Percentiles rank a stretch among this genome's conserved stretches.
phyloP scores from a whole-genome alignment of 2,329 filamentous ascomycete genomes.

The Verticillium zaregamsianum region DNA sequence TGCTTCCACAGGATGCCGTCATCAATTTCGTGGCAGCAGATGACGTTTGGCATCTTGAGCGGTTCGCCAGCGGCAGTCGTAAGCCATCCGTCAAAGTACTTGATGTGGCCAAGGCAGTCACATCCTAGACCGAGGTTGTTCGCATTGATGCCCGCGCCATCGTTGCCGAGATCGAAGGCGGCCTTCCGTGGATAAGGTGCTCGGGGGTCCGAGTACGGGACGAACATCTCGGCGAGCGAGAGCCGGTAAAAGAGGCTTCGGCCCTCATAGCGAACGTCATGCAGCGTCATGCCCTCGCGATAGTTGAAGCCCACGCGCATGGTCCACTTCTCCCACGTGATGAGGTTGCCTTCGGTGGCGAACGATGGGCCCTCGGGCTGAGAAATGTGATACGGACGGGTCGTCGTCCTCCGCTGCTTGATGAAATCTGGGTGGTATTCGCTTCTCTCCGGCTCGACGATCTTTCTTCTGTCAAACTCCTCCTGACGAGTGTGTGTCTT shows the following conservation, averaged over 20 bases:
- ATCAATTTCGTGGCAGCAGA: slow-evolving; percentile 37
- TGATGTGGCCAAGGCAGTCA: slow-evolving; percentile 63
- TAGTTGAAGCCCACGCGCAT: slow-evolving; percentile 67
- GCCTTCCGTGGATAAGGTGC: slow-evolving; percentile 62
- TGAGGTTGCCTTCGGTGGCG: slow-evolving; percentile 36
- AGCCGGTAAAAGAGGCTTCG: slow-evolving; percentile 65
- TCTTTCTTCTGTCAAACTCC: slow-evolving; percentile 35
- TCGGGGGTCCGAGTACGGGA: slow-evolving; percentile 63
- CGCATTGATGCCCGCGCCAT: slow-evolving; percentile 58
- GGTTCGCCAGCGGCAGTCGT: slow-evolving; percentile 25
- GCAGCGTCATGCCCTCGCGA: slow-evolving; percentile 64
- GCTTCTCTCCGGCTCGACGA: slow-evolving; percentile 25
- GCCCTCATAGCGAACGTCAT: slow-evolving; percentile 64
- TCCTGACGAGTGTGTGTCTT: slow-evolving; percentile 27
- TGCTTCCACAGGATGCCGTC: slow-evolving; percentile 62
- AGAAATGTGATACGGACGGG: slow-evolving; percentile 32
- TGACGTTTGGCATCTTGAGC: slow-evolving; percentile 25
- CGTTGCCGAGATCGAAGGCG: slow-evolving; percentile 68
- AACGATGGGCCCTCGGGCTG: slow-evolving; percentile 34
- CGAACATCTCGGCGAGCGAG: slow-evolving; percentile 65
- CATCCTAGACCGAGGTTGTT: slow-evolving; percentile 66
- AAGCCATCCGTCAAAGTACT: slow-evolving; percentile 30
- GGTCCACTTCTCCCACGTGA: slow-evolving; percentile 62
- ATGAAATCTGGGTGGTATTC: slow-evolving; percentile 28
- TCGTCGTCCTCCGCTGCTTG: slow-evolving; percentile 16